These are phyloP conservation scores for Galerina sulciceps DNA, from an alignment of 768 basidiomycete species.

Conservation along the genomic window DNA sequence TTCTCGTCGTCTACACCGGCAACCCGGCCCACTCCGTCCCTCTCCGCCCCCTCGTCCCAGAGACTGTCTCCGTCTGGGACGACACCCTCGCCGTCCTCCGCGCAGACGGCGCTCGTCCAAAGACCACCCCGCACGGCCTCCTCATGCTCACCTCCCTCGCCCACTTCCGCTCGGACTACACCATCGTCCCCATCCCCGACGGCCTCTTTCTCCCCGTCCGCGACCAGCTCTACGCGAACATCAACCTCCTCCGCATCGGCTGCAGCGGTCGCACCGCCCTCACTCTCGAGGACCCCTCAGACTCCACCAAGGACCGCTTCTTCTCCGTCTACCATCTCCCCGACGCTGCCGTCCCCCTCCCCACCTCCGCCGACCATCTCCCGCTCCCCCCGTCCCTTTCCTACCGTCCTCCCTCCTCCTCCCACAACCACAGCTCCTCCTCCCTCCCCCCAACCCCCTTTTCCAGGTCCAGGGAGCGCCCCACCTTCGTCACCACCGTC, in stretches of 20 bases:
- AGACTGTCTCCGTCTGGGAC: conserved; percentile 46
- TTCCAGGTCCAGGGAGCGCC: conserved; percentile 37
- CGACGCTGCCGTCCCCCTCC: conserved; percentile 38
- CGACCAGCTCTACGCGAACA: conserved; percentile 78
- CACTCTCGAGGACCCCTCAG: conserved; percentile 80
- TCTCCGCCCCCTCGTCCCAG: conserved; percentile 28
- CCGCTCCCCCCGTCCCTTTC: conserved; percentile 4
- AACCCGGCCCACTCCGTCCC: conserved; percentile 68
- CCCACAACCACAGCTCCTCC: conserved; percentile 19
- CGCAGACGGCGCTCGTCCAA: conserved; percentile 75
- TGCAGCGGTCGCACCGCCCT: conserved; percentile 78
- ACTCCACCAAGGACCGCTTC: conserved; percentile 83
- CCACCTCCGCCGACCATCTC: conserved; percentile 25
- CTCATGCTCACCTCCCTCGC: conserved; percentile 86
- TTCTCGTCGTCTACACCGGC: conserved; percentile 79
- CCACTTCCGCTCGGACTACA: conserved; percentile 87
- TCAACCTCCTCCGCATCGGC: conserved; percentile 84
- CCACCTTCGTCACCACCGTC: conserved; percentile 65
- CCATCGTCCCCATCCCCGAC: conserved; percentile 77
- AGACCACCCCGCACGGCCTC: conserved; percentile 67
- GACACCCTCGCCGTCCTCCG: conserved; percentile 55
- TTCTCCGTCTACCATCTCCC: conserved; percentile 67
- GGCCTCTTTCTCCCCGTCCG: conserved; percentile 68
- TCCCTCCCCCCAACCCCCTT: conserved; percentile 14
- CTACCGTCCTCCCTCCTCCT: conserved; percentile 5